Evolutionary conservation across 1,284 basidiomycete genomes (phyloP).

Genomic region (Neotropicomus parvogracilis): DNA sequence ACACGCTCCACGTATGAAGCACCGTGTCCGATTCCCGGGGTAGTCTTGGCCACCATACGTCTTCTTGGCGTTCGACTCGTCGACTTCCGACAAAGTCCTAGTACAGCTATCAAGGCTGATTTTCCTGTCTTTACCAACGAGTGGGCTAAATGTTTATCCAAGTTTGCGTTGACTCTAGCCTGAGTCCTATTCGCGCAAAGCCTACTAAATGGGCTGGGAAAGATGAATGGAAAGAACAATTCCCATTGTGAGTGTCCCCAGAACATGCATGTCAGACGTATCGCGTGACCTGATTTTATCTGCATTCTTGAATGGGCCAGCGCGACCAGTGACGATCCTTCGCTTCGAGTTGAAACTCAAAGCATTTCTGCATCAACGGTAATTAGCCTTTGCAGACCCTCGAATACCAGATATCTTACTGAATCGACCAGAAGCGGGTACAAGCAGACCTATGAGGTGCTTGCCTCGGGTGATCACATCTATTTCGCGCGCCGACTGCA

Average conservation of each 20-base stretch:
- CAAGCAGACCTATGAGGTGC: neutral
- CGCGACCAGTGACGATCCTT: constrained; percentile 15
- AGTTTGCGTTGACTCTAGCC: constrained; percentile 20
- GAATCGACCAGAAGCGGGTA: constrained; percentile 13
- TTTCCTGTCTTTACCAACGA: constrained; percentile 16
- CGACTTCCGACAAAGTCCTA: neutral
- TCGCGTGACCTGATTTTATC: too few relatives aligned
- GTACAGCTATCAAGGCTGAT: constrained; percentile 26
- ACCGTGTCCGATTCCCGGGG: too few relatives aligned
- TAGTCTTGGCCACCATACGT: too few relatives aligned
- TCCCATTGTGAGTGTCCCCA: constrained; percentile 19
- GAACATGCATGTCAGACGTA: too few relatives aligned
- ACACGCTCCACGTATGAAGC: too few relatives aligned
- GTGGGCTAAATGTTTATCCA: constrained; percentile 27
- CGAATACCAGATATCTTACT: constrained; percentile 20
- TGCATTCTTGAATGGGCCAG: constrained; percentile 7
- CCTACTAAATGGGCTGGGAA: constrained; percentile 17
- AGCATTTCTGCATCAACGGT: constrained; percentile 7
- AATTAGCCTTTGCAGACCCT: constrained; percentile 15
- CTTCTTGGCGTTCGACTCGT: neutral
- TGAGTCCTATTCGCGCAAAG: constrained; percentile 10
- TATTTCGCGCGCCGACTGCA: too few relatives aligned
- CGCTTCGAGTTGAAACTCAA: constrained; percentile 29
- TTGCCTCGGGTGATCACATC: neutral
- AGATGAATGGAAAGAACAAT: constrained; percentile 23